phyloP scores from a whole-genome alignment of 169 alveolate genomes.

The Theileria parva region DNA sequence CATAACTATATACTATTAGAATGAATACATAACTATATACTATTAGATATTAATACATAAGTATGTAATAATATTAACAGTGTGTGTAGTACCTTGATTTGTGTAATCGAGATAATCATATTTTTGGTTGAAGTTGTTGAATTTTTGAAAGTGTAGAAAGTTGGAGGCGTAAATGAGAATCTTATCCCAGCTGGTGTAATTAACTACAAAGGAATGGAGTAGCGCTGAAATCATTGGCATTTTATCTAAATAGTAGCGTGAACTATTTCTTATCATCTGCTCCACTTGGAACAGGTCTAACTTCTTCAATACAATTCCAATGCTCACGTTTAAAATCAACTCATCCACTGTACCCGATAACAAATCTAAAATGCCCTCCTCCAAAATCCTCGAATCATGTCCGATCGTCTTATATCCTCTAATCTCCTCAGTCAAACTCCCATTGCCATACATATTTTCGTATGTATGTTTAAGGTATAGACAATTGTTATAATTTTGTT shows the following conservation, averaged over 20 bases:
- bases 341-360: slow-evolving; percentile 1
- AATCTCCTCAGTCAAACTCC: neutral
- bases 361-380: neutral
- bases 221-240: slow-evolving; percentile 12
- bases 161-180: slow-evolving; percentile 15
- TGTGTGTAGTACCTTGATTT: neutral
- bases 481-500: too few species aligned
- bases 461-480: too few species aligned
- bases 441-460: too few species aligned
- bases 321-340: slow-evolving; percentile 9
- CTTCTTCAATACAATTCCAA: slow-evolving; percentile 16
- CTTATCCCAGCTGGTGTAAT: slow-evolving; percentile 15
- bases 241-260: slow-evolving; percentile 8
- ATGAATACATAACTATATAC: too few species aligned
- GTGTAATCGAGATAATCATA: slow-evolving; percentile 11
- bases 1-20: too few species aligned
- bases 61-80: neutral
- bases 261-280: slow-evolving; percentile 10
- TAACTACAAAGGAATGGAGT: neutral
- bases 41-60: too few species aligned
- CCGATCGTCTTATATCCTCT: neutral
- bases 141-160: slow-evolving; percentile 19
- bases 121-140: slow-evolving; percentile 9
- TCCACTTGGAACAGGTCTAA: slow-evolving; percentile 14
- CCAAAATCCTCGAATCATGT: neutral